phyloP scores from a whole-genome alignment of 2,329 filamentous ascomycete genomes.

The Sarocladium brachiariae region DNA sequence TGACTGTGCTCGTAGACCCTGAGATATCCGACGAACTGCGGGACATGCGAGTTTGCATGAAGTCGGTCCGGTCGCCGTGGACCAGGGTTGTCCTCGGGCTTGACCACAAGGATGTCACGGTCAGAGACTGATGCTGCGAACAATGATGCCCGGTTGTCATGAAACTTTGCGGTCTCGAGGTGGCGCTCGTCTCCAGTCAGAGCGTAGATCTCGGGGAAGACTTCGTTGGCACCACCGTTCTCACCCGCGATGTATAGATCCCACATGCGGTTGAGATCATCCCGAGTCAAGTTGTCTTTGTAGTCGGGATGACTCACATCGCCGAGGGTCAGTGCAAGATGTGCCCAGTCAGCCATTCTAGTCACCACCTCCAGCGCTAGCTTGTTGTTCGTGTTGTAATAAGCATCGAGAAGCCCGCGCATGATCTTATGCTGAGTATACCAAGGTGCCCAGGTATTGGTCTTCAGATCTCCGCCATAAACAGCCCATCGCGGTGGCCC shows the following conservation, averaged over 20 bases:
- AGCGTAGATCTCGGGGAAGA: conserved; percentile 25
- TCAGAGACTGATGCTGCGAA: conserved; percentile 23
- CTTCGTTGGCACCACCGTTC: conserved; percentile 25
- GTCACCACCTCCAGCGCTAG: conserved; percentile 21
- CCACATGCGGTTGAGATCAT: conserved; percentile 29
- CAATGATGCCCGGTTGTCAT: conserved; percentile 25
- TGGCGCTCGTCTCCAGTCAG: conserved; percentile 22
- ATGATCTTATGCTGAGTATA: conserved; percentile 29
- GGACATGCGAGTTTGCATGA: conserved; percentile 25
- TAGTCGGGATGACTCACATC: conserved; percentile 26
- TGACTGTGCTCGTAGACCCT: conserved; percentile 23
- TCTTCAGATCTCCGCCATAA: conserved; percentile 20
- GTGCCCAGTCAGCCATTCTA: conserved; percentile 26
- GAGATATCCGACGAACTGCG: conserved; percentile 25
- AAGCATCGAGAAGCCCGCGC: conserved; percentile 25
- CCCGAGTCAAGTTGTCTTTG: conserved; percentile 22
- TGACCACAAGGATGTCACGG: conserved; percentile 23
- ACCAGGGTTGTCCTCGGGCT: conserved; percentile 20
- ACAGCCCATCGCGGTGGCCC: conserved; percentile 26
- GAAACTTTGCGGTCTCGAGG: conserved; percentile 23
- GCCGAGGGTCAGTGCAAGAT: conserved; percentile 25
- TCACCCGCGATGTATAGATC: conserved; percentile 26
- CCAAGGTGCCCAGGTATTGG: conserved; percentile 27
- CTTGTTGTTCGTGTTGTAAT: conserved; percentile 26
- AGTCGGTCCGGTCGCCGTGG: conserved; percentile 21